Evolutionary conservation across 192 early-diverging fungal species (phyloP), one percentile per base, ranked within the genome.

Genomic region (Entomortierella beljakovae): DNA sequence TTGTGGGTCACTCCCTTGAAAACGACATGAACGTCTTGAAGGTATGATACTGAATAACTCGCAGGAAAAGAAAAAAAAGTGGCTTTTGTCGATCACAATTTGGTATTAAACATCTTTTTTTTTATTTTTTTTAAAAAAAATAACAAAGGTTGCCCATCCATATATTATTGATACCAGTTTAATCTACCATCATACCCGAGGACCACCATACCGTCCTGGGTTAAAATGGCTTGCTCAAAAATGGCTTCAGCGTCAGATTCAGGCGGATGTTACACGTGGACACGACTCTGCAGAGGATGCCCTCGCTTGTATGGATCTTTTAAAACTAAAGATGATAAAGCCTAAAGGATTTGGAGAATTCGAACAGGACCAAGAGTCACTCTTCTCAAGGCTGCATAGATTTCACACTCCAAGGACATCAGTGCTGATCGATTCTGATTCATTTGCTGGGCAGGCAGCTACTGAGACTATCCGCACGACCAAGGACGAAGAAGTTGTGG

Each of bases 231-330:
- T 94, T 2, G 57, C 87, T 5, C 74, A 87, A 16, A 72, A 73
- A 42, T 76, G 85, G 55, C 65, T 94, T 9, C 70, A 85, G 10
- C 80, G 87, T 43, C 31, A 62, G 16, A 92, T 94, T 65, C 92
- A 94, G 58, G 61, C 37, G 25, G 65, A 83, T 48, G 35, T 32
- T 4, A 64, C 57, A 6, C 63, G 71, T 54, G 91, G 92, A 37
- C 92, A 94, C 83, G 90, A 92, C 76, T 86, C 87, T 61, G 68
- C 81, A 23, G 90, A 92, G 69, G 92, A 94, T 87, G 90, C 92
- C 16, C 59, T 67, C 23, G 87, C 90, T 11, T 84, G 84, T 22
- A 67, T 94, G 55, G 91, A 94, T 71, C 54, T 94, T 0, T 73
- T 90, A 34, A 84, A 88, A 67, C 65, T 86, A 38, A 90, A 87